These are phyloP conservation scores for Curvularia lunata DNA, from an alignment of 2,329 filamentous ascomycete species.

Conservation along the genomic window DNA sequence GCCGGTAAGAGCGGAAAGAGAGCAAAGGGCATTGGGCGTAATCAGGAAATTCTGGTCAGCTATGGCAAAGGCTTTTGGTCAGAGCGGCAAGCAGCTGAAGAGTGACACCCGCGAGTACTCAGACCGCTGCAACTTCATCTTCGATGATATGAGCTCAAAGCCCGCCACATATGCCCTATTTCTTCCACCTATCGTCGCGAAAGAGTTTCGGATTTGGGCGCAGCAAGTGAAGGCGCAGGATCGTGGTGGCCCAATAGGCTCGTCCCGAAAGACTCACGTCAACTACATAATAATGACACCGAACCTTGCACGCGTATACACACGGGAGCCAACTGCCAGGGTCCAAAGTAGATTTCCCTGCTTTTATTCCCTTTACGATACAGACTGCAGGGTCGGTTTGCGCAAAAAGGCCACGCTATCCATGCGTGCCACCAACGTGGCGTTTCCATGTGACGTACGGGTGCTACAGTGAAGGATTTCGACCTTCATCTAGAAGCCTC, in stretches of 20 bases:
- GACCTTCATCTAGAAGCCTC: constrained; percentile 17
- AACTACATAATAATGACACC: neutral
- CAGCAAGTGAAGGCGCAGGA: neutral
- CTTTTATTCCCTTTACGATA: neutral
- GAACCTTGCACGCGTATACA: neutral
- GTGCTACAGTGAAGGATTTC: constrained; percentile 1
- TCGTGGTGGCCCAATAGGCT: neutral
- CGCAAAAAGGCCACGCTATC: neutral
- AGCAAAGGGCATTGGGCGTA: constrained; percentile 55
- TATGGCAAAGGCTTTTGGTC: constrained; percentile 62
- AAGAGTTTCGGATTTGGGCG: neutral
- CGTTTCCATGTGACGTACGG: constrained; percentile 2
- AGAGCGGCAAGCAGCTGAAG: constrained; percentile 36
- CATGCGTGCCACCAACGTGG: neutral
- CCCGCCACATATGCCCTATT: neutral
- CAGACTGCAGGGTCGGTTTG: neutral
- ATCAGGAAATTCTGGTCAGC: constrained; percentile 60
- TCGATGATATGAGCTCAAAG: neutral
- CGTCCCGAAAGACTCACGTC: neutral
- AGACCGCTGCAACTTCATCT: neutral
- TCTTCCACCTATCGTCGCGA: constrained; percentile 1
- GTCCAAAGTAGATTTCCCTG: neutral
- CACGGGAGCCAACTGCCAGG: neutral
- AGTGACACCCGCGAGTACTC: constrained; percentile 7
- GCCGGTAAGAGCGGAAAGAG: constrained; percentile 58